Evolutionary conservation across 1,139 yeast genomes (phyloP), one percentile per base, ranked within the genome.

Genomic region (Sugiyamaella grinbergsii): DNA sequence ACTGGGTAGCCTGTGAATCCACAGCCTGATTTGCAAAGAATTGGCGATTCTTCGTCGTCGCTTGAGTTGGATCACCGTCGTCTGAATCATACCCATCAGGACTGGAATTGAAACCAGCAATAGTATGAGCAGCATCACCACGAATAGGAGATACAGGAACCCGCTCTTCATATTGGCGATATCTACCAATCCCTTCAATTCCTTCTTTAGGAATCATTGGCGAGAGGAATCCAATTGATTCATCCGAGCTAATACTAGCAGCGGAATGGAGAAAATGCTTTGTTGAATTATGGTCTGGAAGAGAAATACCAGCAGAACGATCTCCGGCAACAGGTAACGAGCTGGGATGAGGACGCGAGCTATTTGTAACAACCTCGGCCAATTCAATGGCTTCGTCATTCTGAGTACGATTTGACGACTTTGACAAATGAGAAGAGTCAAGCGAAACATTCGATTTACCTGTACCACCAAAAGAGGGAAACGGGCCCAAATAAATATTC

Each of bases 1-100:
- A 31, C 29, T 49, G 52, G 13, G 52, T 49, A 7, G 38, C 42
- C 16, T 34, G 49, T 11, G 52, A 38, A 28, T 42, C 51, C 4
- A n/a, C 40, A 5, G 2, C 40, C 22, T 22, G 28, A 33, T 11
- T 20, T 3, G 15, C 40, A 29, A 29, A 16, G 13, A 5, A 13
- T n/a, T n/a, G n/a, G n/a, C n/a, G n/a, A n/a, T n/a, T n/a, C n/a
- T n/a, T n/a, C n/a, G n/a, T n/a, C n/a, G n/a, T n/a, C 13, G 13
- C 15, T 29, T 5, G 33, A 5, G 23, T n/a, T 8, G 45, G 18
- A n/a, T 19, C 28, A n/a, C 29, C 37, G 22, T 20, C n/a, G 15
- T 38, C 33, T 16, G 45, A 24, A 3, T 24, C 32, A 32, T 40
- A 24, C 7, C 42, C 51, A 20, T 24, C 38, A 39, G 43, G 41